Conservation (phyloP, 2,329 filamentous ascomycete species). For the Ascocoryne sarcoides region DNA sequence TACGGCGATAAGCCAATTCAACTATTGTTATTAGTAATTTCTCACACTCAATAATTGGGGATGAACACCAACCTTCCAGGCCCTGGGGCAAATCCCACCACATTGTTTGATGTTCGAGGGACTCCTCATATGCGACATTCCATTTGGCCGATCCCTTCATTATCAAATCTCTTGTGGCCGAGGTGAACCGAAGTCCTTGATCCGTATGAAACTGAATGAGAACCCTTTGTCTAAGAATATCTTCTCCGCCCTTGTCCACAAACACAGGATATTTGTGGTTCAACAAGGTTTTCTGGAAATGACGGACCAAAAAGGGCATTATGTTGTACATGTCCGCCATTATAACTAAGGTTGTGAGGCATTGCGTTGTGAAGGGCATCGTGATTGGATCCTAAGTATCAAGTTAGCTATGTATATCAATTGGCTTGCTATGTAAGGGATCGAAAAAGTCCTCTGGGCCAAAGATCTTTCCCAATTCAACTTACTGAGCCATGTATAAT, state of each 20-base stretch:
- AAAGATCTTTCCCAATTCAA: too few relatives aligned
- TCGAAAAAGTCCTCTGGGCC: too few relatives aligned
- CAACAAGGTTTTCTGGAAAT: conserved; percentile 37
- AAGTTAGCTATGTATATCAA: conserved; percentile 2
- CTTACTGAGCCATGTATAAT: conserved; percentile 51
- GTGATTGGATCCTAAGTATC: conserved; percentile 19
- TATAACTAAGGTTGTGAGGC: conserved; percentile 58
- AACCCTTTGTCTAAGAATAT: conserved; percentile 60
- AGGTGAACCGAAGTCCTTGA: conserved; percentile 49
- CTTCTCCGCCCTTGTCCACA: conserved; percentile 45
- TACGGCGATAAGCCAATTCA: conserved; percentile 57
- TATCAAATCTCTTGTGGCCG: conserved; percentile 57
- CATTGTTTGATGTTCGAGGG: conserved; percentile 34
- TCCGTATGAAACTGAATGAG: conserved; percentile 60
- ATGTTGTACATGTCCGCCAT: conserved; percentile 69
- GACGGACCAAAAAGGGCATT: conserved; percentile 42
- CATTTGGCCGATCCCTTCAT: conserved; percentile 49
- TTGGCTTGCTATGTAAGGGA: too few relatives aligned
- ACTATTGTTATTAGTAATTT: conserved; percentile 33
- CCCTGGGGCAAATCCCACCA: conserved; percentile 69
- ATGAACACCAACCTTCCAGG: conserved; percentile 53
- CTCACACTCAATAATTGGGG: neutral
- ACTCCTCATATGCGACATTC: conserved; percentile 21
- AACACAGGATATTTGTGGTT: conserved; percentile 49
- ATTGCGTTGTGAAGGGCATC: conserved; percentile 43